Conservation (phyloP, 192 early-diverging fungal genomes). For the Anaeromyces robustus region DNA sequence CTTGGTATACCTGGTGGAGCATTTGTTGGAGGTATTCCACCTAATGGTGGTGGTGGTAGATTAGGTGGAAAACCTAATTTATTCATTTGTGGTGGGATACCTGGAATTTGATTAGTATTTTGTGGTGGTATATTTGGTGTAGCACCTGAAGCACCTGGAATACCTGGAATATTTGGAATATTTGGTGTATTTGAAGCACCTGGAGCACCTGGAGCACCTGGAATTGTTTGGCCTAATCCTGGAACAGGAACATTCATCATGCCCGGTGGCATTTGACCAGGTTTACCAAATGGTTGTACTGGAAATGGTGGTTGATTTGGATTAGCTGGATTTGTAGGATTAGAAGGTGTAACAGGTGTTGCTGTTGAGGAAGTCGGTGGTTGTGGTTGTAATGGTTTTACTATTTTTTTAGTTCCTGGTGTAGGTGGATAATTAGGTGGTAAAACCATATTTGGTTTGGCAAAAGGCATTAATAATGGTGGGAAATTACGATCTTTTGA, state of each 20-base stretch:
- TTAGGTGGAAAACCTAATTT: background rate
- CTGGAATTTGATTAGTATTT: background rate
- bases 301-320: background rate
- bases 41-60: background rate
- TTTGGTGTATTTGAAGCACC: too few relatives aligned
- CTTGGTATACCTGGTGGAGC: background rate
- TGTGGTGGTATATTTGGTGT: too few relatives aligned
- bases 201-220: background rate
- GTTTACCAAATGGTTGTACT: background rate
- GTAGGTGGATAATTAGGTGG: background rate
- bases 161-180: too few relatives aligned
- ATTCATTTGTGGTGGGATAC: too few relatives aligned
- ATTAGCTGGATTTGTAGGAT: background rate
- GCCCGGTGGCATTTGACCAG: background rate
- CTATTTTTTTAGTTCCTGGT: background rate
- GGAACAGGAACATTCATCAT: too few relatives aligned
- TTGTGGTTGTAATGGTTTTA: background rate
- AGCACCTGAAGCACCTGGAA: too few relatives aligned
- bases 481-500: background rate
- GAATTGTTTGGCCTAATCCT: background rate
- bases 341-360: background rate
- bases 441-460: background rate
- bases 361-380: background rate
- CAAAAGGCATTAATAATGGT: background rate
- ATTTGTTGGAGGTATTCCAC: too few relatives aligned